Conservation (phyloP, 352 stramenopile genomes). For the Phytophthora crassamura region DNA sequence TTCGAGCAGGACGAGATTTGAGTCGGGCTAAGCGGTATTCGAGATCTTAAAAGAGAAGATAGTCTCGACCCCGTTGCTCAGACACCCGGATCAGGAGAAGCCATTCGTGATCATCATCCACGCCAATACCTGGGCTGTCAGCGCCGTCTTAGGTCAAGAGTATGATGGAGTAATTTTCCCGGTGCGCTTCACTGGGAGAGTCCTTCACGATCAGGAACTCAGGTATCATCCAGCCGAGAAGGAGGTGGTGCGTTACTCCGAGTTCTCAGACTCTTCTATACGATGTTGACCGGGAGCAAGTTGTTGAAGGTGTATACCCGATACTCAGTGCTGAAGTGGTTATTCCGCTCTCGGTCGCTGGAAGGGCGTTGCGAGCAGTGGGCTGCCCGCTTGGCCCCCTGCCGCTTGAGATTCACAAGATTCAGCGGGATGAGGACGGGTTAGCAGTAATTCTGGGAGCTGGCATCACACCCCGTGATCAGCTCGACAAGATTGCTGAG, state of each 20-base stretch:
- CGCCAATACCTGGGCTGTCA: too few relatives aligned
- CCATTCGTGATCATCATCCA: too few relatives aligned
- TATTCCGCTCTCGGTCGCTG: slow-evolving; percentile 7
- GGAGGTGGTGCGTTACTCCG: slow-evolving; percentile 10
- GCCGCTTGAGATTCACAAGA: background rate
- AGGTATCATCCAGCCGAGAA: slow-evolving; percentile 12
- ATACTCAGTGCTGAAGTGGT: slow-evolving; percentile 6
- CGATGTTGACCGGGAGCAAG: background rate
- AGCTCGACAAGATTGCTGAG: slow-evolving; percentile 4
- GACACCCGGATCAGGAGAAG: too few relatives aligned
- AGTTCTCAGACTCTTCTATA: slow-evolving; percentile 4
- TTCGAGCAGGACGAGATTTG: background rate
- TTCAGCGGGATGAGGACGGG: slow-evolving; percentile 6
- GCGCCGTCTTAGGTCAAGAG: background rate
- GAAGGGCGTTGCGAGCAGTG: slow-evolving; percentile 13
- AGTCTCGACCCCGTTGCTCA: background rate
- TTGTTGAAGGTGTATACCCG: slow-evolving; percentile 5
- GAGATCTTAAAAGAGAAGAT: slow-evolving; percentile 18
- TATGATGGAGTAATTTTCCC: slow-evolving; percentile 3
- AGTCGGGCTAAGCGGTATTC: too few relatives aligned
- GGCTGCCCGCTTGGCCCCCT: background rate
- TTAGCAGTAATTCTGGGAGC: slow-evolving; percentile 5
- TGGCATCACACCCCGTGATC: slow-evolving; percentile 5
- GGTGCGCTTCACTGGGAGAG: slow-evolving; percentile 5
- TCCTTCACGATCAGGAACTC: slow-evolving; percentile 11